Conservation (phyloP, 2,329 filamentous ascomycete genomes). For the Neospermospora avenae region DNA sequence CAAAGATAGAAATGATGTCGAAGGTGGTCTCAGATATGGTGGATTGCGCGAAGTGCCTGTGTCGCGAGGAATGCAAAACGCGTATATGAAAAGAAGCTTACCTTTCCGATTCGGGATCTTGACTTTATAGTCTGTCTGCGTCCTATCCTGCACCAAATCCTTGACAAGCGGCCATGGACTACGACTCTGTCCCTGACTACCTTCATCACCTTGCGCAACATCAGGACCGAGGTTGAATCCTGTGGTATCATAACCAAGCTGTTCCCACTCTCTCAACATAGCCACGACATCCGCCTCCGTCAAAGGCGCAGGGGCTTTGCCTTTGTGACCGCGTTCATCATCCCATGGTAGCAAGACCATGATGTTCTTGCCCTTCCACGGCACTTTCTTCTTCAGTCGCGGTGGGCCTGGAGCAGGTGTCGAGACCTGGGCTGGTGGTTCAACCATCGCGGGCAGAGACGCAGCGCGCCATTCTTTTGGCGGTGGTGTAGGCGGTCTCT, state of each 20-base stretch:
- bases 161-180: conserved; percentile 63
- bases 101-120: conserved; percentile 53
- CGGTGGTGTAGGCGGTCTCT: conserved; percentile 40
- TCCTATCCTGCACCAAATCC: conserved; percentile 55
- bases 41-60: not conserved
- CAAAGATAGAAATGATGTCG: not conserved
- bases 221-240: conserved; percentile 64
- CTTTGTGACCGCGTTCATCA: conserved; percentile 59
- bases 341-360: conserved; percentile 67
- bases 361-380: conserved; percentile 73
- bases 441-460: conserved; percentile 15
- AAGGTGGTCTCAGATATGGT: not conserved
- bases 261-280: conserved; percentile 64
- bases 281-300: conserved; percentile 52
- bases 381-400: conserved; percentile 66
- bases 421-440: conserved; percentile 14
- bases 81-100: conserved; percentile 19
- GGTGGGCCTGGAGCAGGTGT: conserved; percentile 45
- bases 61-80: conserved; percentile 3
- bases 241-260: conserved; percentile 64
- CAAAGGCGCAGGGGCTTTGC: conserved; percentile 52
- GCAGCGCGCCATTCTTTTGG: conserved; percentile 29
- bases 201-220: conserved; percentile 18
- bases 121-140: conserved; percentile 54
- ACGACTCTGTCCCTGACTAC: conserved; percentile 53